phyloP scores from a whole-genome alignment of 2,329 filamentous ascomycete genomes.

The Aaosphaeria pasadenensis region DNA sequence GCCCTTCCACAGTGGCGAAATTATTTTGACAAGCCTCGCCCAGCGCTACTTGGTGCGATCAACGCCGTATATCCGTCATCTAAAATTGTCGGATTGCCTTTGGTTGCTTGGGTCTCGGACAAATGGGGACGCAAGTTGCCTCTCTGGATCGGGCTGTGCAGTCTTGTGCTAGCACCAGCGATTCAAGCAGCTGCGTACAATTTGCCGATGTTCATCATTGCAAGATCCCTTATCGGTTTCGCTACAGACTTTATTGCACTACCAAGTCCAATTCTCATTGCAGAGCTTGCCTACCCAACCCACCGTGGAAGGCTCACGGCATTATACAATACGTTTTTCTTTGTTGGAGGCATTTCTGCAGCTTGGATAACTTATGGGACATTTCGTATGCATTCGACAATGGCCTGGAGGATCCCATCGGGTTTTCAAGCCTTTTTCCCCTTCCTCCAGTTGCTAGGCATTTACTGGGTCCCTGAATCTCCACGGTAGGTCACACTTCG shows the following conservation, averaged over 20 bases:
- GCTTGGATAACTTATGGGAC: neutral
- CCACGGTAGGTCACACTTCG: neutral
- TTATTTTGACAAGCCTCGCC: neutral
- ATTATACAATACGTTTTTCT: neutral
- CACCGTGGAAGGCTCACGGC: neutral
- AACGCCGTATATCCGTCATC: neutral
- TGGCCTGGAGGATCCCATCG: neutral
- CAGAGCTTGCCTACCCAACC: neutral
- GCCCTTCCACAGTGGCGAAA: neutral
- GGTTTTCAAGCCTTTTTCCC: neutral
- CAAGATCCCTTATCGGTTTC: neutral
- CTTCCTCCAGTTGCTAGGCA: neutral
- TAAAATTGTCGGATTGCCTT: neutral
- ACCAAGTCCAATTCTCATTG: neutral
- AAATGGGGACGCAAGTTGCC: neutral
- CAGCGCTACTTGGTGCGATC: neutral
- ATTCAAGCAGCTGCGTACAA: neutral
- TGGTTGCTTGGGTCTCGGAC: neutral
- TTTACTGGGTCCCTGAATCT: neutral
- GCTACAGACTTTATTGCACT: neutral
- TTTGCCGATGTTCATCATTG: neutral
- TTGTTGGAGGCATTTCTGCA: neutral
- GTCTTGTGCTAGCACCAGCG: neutral
- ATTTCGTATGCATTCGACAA: neutral
- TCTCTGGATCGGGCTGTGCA: neutral